Evolutionary conservation across 306 rosid genomes (phyloP).

Genomic region (Herpetospermum pedunculosum): DNA sequence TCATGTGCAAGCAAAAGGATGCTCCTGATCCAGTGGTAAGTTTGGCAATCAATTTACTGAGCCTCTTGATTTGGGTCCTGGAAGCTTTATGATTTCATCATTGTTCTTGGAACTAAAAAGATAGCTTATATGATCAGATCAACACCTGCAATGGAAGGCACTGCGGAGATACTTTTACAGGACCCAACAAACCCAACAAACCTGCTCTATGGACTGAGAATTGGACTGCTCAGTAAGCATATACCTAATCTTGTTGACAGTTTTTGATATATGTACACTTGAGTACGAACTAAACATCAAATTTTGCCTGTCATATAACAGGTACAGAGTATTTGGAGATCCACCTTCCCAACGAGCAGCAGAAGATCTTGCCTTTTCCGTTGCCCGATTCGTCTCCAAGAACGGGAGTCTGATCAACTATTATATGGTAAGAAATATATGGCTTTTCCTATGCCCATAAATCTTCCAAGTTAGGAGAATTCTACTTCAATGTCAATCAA

Average conservation of each 20-base stretch:
- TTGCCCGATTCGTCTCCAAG: constrained; percentile 76
- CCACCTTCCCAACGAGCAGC: constrained; percentile 67
- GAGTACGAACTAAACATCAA: neutral
- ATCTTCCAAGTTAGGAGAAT: neutral
- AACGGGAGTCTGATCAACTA: constrained; percentile 64
- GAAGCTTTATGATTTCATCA: neutral
- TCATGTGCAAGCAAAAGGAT: constrained; percentile 91
- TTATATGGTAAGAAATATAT: constrained; percentile 53
- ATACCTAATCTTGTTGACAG: neutral
- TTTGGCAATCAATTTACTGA: neutral
- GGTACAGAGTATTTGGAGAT: constrained; percentile 74
- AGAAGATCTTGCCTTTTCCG: constrained; percentile 81
- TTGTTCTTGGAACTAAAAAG: neutral
- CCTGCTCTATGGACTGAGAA: constrained; percentile 90
- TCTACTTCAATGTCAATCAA: neutral
- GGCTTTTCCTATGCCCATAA: neutral
- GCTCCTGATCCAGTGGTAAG: constrained; percentile 93
- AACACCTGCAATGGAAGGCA: constrained; percentile 94
- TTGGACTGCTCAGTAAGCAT: constrained; percentile 91
- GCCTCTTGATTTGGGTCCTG: neutral
- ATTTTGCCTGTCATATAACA: constrained; percentile 1
- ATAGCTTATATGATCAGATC: constrained; percentile 31
- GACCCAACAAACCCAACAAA: constrained; percentile 86
- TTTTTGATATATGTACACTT: neutral
- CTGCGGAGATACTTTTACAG: constrained; percentile 85